Evolutionary conservation across 176 grass and related monocot species (phyloP).

Genomic region (Oryza glumipatula): DNA sequence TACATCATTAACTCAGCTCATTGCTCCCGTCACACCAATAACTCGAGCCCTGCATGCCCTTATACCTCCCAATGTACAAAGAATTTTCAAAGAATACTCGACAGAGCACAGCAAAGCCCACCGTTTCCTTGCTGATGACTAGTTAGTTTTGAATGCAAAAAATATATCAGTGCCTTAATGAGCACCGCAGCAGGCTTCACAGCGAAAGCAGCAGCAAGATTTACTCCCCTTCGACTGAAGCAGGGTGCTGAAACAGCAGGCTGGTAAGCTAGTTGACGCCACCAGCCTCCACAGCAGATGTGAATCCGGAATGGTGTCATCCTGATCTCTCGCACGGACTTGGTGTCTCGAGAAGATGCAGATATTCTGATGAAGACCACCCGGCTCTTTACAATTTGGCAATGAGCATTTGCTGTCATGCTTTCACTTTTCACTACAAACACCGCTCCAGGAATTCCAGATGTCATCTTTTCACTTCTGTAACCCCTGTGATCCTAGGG

Average conservation of each 20-base stretch:
- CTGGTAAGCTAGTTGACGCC: constrained; percentile 17
- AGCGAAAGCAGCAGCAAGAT: background rate
- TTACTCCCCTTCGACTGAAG: constrained; percentile 16
- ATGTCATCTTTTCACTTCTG: constrained; percentile 21
- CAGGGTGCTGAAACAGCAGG: background rate
- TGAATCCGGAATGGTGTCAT: background rate
- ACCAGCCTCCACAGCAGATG: background rate
- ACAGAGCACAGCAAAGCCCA: background rate
- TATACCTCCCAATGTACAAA: constrained; percentile 3
- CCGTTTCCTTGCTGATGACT: constrained; percentile 28
- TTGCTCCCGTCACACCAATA: constrained; percentile 1
- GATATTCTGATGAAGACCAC: constrained; percentile 5
- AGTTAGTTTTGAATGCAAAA: constrained; percentile 12
- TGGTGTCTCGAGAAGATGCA: background rate
- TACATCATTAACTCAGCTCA: background rate
- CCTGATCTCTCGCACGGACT: constrained; percentile 10
- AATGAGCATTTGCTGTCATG: constrained; percentile 24
- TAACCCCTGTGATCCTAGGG: constrained; percentile 26
- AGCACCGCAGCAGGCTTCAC: background rate
- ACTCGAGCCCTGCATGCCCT: background rate
- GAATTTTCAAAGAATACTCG: background rate
- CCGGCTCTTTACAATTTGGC: constrained; percentile 18
- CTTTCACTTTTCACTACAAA: constrained; percentile 18
- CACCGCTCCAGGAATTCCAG: constrained; percentile 23
- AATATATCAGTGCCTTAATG: constrained; percentile 21